Conservation (phyloP, 2,329 filamentous ascomycete genomes). For the Alternaria infectoria region DNA sequence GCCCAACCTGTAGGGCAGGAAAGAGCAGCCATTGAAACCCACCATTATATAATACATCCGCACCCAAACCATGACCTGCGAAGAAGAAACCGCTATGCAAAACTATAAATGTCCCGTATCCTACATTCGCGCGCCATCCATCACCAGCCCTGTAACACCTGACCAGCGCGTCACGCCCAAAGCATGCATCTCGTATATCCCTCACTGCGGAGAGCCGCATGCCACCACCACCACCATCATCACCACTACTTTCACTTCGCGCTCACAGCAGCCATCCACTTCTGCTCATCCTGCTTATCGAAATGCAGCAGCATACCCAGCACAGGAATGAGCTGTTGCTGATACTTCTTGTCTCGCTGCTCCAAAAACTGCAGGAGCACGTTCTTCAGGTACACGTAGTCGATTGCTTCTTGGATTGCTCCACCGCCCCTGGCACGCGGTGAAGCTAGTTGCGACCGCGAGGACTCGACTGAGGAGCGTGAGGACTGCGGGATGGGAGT, state of each 20-base stretch:
- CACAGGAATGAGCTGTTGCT: conserved; percentile 78
- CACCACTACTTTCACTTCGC: conserved; percentile 36
- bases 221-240: not conserved
- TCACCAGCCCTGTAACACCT: not conserved
- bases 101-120: not conserved
- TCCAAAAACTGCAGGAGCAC: conserved; percentile 82
- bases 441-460: conserved; percentile 54
- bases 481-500: conserved; percentile 59
- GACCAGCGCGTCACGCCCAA: conserved; percentile 5
- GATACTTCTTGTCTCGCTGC: conserved; percentile 77
- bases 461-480: conserved; percentile 65
- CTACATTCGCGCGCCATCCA: not conserved
- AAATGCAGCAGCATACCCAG: conserved; percentile 78
- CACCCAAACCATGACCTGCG: not conserved
- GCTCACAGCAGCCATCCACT: conserved; percentile 79
- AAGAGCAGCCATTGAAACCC: not conserved
- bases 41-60: conserved; percentile 8
- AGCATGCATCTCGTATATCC: conserved; percentile 7
- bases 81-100: conserved; percentile 16
- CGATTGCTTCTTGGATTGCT: conserved; percentile 49
- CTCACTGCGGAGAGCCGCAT: conserved; percentile 20
- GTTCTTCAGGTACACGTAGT: conserved; percentile 78
- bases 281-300: conserved; percentile 81
- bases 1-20: not conserved
- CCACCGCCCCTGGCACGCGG: conserved; percentile 52